Evolutionary conservation across 106 monocot genomes (phyloP), one percentile per base, ranked within the genome.

Genomic region (Dendrobium catenatum): DNA sequence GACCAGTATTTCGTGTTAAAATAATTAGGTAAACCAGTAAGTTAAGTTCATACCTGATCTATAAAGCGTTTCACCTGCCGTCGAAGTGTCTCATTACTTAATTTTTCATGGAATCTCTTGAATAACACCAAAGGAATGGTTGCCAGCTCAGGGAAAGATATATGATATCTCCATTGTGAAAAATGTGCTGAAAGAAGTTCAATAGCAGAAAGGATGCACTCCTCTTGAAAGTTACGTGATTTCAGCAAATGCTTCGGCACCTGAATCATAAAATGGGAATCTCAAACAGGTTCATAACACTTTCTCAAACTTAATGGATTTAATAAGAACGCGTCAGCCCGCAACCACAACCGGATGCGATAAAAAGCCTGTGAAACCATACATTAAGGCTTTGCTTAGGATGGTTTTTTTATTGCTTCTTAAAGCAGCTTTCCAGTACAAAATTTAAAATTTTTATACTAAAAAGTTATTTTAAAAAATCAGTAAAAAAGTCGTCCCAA

Each of bases 141-240:
- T 82, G 87, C 85, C 27, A 98, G 84, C 81, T 98, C 98, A 24
- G 98, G 94, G 68, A 98, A 92, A 77, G 94, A 93, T 81, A 98
- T 83, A 75, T 93, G 92, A 81, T 92, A 87, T 75, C 92, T 91
- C 98, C 98, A 98, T 75, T 94, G 94, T 43, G 79, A 46, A 79
- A 98, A 89, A 83, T 98, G 98, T 40, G 82, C 86, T 58, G 87
- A 80, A 79, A 98, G 87, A 58, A 91, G 73, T 79, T 95, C 83
- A 43, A 98, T 59, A 27, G 89, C 88, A 83, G 84, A 88, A 80
- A 84, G 86, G 78, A 90, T 47, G 55, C 94, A 94, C 83, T 89
- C 85, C 75, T 91, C 93, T 7, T 91, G 87, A 73, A 91, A 98
- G 4, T 75, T 37, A 6, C 54, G 74, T 58, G 92, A 91, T 85